Evolutionary conservation across 495 filamentous ascomycete species (phyloP).

Genomic region (Hyaloscypha variabilis): DNA sequence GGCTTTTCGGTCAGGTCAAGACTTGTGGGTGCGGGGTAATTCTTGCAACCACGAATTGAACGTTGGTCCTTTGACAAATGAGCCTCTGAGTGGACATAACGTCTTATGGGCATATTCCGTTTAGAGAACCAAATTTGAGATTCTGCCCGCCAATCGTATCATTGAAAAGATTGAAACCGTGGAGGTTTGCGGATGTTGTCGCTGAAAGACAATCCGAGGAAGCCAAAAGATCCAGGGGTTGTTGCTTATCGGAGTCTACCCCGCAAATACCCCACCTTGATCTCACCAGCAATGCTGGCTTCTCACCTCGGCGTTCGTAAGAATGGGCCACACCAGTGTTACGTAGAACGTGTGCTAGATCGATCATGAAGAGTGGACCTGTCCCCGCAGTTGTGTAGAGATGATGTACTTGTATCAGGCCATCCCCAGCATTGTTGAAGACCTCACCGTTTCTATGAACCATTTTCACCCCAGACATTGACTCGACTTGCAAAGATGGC

Average conservation of each 20-base stretch:
- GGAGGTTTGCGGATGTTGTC: too few relatives aligned
- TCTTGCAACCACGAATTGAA: too few relatives aligned
- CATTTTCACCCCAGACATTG: slow-evolving; percentile 1
- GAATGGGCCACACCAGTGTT: not conserved
- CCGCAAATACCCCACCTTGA: not conserved
- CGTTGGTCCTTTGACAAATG: too few relatives aligned
- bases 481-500: slow-evolving; percentile 26
- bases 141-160: too few relatives aligned
- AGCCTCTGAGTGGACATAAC: too few relatives aligned
- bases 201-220: too few relatives aligned
- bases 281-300: not conserved
- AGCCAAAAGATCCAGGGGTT: too few relatives aligned
- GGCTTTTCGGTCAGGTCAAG: too few relatives aligned
- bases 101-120: too few relatives aligned
- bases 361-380: not conserved
- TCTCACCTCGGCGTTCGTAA: not conserved
- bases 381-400: not conserved
- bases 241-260: not conserved
- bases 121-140: too few relatives aligned
- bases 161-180: too few relatives aligned
- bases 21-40: too few relatives aligned
- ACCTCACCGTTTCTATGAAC: not conserved
- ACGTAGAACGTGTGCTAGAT: not conserved
- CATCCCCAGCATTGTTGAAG: not conserved
- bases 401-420: not conserved